Evolutionary conservation across 768 basidiomycete species (phyloP), one percentile per base, ranked within the genome.

Genomic region (Leccinellum rugosiceps): DNA sequence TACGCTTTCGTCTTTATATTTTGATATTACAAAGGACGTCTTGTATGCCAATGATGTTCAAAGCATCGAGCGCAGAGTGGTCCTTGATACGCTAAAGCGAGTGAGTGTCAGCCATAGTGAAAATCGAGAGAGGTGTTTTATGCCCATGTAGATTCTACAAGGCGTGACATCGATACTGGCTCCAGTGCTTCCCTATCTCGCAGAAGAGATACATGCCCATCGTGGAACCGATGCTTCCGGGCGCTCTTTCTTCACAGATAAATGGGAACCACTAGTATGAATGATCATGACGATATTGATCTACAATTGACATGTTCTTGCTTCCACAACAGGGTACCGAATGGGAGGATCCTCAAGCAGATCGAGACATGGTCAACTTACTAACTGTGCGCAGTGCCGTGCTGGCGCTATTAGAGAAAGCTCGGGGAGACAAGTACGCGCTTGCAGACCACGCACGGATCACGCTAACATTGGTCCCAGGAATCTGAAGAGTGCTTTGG

Each of bases 1-100:
- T 57, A 91, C 89, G 0, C 78, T 98, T 21, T 98, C 96, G 0
- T 87, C 93, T 0, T 75, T 96, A 31, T 98, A 98, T 72, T 92
- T 98, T 60, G 94, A 95, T 65, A 85, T 91, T 50, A 90, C 85
- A 32, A 97, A 97, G 70, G 96, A 98, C 70, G 80, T 81, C 46
- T 74, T 99, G 10, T 98, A 99, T 66, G 90, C 92, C 32, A 80
- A 90, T 63, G 67, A 74, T 9, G 54, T 73, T 3, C 63, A 77
- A 21, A 81, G 81, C 57, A 63, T 70, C 3, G 78, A 83, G 43
- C 84, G 96, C 14, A 77, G 83, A 50, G 82, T 81, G 1, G 79
- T 90, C 14, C 70, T 94, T 7, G 83, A 87, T 5, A 88, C 90
- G 2, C 76, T 97, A 13, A 79, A 85, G 57, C 79, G 87, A 68